Evolutionary conservation across 495 filamentous ascomycete genomes (phyloP).

Genomic region (Aspergillus homomorphus): DNA sequence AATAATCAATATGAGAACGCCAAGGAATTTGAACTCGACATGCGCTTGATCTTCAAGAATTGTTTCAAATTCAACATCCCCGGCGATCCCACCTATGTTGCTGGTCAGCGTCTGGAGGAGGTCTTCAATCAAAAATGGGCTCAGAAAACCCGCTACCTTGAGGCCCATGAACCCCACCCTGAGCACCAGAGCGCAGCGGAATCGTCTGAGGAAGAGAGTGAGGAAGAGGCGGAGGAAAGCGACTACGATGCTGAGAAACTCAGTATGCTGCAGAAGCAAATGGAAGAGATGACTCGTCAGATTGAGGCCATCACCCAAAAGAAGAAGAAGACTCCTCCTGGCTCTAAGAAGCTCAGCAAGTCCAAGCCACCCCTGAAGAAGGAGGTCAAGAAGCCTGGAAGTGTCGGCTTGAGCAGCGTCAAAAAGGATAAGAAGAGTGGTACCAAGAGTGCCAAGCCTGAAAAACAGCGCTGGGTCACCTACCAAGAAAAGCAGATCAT

Average conservation of each 20-base stretch:
- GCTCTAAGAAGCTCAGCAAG: constrained; percentile 52
- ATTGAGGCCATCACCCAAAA: constrained; percentile 51
- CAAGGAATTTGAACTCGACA: constrained; percentile 82
- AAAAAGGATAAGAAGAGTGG: constrained; percentile 56
- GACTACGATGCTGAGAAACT: constrained; percentile 67
- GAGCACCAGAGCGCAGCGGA: constrained; percentile 47
- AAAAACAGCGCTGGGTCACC: constrained; percentile 56
- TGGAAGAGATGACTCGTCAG: constrained; percentile 56
- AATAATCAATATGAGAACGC: constrained; percentile 77
- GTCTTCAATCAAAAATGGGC: constrained; percentile 71
- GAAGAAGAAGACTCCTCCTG: constrained; percentile 65
- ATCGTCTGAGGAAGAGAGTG: constrained; percentile 59
- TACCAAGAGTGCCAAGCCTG: constrained; percentile 40
- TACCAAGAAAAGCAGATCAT: constrained; percentile 83
- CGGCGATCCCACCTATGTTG: constrained; percentile 65
- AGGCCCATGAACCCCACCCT: constrained; percentile 63
- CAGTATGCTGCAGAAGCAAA: constrained; percentile 62
- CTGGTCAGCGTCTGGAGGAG: constrained; percentile 67
- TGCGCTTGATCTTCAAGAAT: constrained; percentile 80
- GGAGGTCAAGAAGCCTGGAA: constrained; percentile 47
- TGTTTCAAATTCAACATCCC: constrained; percentile 87
- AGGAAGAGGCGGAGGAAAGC: constrained; percentile 65
- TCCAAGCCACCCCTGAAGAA: constrained; percentile 55
- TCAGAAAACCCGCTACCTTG: constrained; percentile 72
- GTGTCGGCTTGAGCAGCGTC: constrained; percentile 33